Evolutionary conservation across 1,284 basidiomycete genomes (phyloP).

Genomic region (Bondarzewia mesenterica): DNA sequence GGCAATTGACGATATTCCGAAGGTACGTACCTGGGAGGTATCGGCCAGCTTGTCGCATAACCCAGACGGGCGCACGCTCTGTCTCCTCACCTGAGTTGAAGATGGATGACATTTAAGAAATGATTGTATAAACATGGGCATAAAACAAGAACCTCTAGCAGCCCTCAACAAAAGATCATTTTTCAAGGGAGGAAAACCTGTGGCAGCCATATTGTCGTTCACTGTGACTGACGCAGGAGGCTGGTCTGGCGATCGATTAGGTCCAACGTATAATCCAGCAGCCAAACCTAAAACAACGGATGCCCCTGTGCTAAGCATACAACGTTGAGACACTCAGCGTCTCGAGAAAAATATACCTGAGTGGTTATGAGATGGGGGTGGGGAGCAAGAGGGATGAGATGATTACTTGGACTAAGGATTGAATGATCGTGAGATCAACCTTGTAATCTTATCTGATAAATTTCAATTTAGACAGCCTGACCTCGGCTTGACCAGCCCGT

Average conservation of each 20-base stretch:
- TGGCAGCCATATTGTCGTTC: slow-evolving; percentile 1
- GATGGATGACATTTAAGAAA: neutral
- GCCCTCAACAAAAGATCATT: slow-evolving; percentile 91
- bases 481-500: neutral
- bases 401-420: no score
- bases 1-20: no score
- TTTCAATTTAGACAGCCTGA: no score
- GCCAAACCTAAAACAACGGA: neutral
- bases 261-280: neutral
- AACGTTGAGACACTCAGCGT: neutral
- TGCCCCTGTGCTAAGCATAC: slow-evolving; percentile 1
- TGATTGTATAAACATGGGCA: neutral
- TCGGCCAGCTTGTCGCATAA: slow-evolving; percentile 97
- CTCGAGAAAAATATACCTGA: neutral
- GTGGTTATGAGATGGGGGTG: no score
- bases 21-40: slow-evolving; percentile 78
- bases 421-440: no score
- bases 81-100: slow-evolving; percentile 65
- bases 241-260: neutral
- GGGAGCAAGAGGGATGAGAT: no score
- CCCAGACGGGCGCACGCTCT: slow-evolving; percentile 93
- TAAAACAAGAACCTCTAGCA: slow-evolving; percentile 51
- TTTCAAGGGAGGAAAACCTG: slow-evolving; percentile 64
- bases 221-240: neutral
- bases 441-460: no score